Evolutionary conservation across 441 rosid genomes (phyloP), one percentile per base, ranked within the genome.

Genomic region (Jatropha multifida): DNA sequence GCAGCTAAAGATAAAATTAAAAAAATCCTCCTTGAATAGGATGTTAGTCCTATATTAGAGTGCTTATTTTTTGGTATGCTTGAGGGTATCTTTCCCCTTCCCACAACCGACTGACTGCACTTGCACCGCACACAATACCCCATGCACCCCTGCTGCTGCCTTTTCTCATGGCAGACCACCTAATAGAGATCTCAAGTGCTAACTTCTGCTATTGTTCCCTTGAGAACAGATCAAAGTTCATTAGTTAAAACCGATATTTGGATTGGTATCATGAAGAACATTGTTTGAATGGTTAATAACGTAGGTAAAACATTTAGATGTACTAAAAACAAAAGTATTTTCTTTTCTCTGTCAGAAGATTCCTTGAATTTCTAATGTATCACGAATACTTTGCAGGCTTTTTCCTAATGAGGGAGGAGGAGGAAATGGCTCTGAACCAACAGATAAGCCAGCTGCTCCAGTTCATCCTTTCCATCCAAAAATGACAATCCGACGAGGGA

Each of bases 401-500:
- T 91, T 96, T 74, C 94, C 97, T 17, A 84, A 78, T 46, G 90
- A 82, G 10, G 81, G 78, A 72, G 82, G 40, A 72, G 82, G 40
- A 55, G 86, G 79, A 78, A 76, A 76, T 68, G 85, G 82, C 20
- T 80, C 86, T 17, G 89, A 82, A 79, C 63, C 7, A 41, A 73
- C 87, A 0, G 92, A 90, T 61, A 92, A 92, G 83, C 94, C 94
- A 17, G 82, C 89, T 37, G 83, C 97, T 73, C 98, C 97, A 0
- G 89, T 85, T 68, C 99, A 96, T 80, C 98, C 97, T 8, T 96
- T 92, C 81, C 99, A 96, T 81, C 96, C 99, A 7, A 96, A 90
- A 46, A 94, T 96, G 93, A 83, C 76, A 48, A 87, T 94, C 74
- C 86, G 97, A 52, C 89, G 97, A 5, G 97, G 97, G 72, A 85